Base-by-base conservation (phyloP, 2,329 filamentous ascomycete genomes). In the Zymoseptoria pseudotritici region DNA sequence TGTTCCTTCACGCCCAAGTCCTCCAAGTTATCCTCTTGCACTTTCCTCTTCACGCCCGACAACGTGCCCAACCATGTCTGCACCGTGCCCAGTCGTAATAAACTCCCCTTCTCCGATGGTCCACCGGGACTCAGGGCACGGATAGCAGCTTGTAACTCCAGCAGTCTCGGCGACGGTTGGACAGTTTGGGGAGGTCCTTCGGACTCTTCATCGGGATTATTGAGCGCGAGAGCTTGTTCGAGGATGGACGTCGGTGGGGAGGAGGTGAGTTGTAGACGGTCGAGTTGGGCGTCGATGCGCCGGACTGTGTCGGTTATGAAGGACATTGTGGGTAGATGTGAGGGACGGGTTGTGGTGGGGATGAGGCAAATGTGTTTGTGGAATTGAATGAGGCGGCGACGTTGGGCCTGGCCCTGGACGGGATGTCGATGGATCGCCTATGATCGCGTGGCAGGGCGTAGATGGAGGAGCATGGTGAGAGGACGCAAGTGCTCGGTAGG, bases 201-300 rank as follows among this genome's bases (percentile, higher is more conserved):
- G 50, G 59, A 56, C 3, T n/a, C 36, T n/a, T 46, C 36, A 58
- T 61, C 63, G 50, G 56, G 61, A 22, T 46, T 49, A 52, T 58
- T 49, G 50, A 53, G 17, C 19, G 31, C 24, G 13, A 26, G 21
- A 56, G 57, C 49, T 52, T 49, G 36, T 11, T 64, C 57, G 36
- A 54, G 53, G 50, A 55, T 50, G 50, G 56, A 21, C 4, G 53
- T 36, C 17, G 31, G 46, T 5, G 52, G 54, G 5, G 57, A 54
- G 13, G 67, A 63, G 62, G 73, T 76, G 53, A 85, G 76, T 66
- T 84, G 82, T 57, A 85, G 71, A 56, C 79, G 80, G 66, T 86
- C 83, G 57, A 86, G 76, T 64, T 83, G 81, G 59, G 77, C 75
- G 70, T 86, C 83, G 63, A 86, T 79, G 55, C 77, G 78, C 58